phyloP scores from a whole-genome alignment of 495 filamentous ascomycete genomes.

The Podospora tetraspora region DNA sequence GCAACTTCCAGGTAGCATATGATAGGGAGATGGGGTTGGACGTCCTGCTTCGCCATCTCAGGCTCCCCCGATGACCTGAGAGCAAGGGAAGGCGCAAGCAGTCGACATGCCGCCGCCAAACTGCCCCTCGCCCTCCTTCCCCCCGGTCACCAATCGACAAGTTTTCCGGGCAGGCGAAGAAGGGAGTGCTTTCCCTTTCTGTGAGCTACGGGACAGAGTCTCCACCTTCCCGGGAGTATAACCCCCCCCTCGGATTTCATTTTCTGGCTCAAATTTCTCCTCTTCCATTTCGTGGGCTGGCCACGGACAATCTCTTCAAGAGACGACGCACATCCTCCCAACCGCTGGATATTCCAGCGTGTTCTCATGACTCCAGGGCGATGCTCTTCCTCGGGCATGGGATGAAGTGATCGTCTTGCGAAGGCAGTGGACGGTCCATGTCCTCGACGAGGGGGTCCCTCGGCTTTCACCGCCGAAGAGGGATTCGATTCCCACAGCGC shows the following conservation, averaged over 20 bases:
- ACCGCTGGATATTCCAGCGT: background rate
- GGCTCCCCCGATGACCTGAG: too few species aligned
- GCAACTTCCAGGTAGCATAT: background rate
- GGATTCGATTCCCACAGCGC: background rate
- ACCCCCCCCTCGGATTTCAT: background rate
- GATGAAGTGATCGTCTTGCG: background rate
- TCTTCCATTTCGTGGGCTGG: background rate
- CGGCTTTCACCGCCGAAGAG: background rate
- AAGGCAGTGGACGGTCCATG: background rate
- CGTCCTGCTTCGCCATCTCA: background rate
- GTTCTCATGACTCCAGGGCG: too few species aligned
- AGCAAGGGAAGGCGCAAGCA: too few species aligned
- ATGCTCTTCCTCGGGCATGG: background rate
- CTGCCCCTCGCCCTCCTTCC: too few species aligned
- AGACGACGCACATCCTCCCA: background rate
- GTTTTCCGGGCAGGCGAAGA: background rate
- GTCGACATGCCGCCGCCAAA: too few species aligned
- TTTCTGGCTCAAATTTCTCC: background rate
- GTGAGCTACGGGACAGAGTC: background rate
- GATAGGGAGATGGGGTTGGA: background rate
- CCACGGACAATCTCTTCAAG: background rate
- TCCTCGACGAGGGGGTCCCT: too few species aligned
- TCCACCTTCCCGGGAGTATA: background rate
- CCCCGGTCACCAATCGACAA: too few species aligned
- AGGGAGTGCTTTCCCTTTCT: too few species aligned